Evolutionary conservation across 148 eudicot species (phyloP).

Genomic region (Fagopyrum esculentum): DNA sequence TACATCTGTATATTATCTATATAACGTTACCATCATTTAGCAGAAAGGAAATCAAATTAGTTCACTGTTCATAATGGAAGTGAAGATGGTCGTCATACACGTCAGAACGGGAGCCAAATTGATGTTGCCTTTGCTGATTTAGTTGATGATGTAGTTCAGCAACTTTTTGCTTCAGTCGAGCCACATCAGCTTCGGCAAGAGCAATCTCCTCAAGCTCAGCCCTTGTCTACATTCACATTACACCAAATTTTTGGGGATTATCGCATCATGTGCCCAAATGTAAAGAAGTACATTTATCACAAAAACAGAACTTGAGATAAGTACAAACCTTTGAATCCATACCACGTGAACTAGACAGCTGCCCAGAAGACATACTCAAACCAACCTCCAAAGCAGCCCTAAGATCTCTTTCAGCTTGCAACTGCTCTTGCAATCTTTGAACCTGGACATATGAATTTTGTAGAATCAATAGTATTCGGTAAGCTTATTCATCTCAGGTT

Average conservation of each 20-base stretch:
- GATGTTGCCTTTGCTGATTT: conserved; percentile 93
- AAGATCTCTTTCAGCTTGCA: conserved; percentile 97
- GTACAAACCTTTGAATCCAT: conserved; percentile 89
- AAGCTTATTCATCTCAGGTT: background rate
- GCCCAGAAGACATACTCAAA: conserved; percentile 92
- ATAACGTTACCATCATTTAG: background rate
- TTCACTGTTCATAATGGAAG: conserved; percentile 9
- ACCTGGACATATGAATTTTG: conserved; percentile 35
- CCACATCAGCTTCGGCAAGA: conserved; percentile 99
- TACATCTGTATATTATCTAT: background rate
- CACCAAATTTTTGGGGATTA: background rate
- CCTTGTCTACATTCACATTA: conserved; percentile 58
- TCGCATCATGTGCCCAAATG: background rate
- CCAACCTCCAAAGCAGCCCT: conserved; percentile 97
- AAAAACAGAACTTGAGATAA: background rate
- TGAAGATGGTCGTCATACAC: conserved; percentile 44
- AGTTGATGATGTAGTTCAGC: conserved; percentile 96
- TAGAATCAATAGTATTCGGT: background rate
- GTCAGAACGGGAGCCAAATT: conserved; percentile 73
- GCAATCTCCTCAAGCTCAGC: conserved; percentile 99
- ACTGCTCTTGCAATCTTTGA: conserved; percentile 94
- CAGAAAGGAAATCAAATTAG: background rate
- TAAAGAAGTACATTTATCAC: background rate
- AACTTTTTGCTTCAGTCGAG: conserved; percentile 93
- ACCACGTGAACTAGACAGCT: conserved; percentile 67